Base-by-base conservation (phyloP, 23 red algal genomes). In the Agarophyton chilense region DNA sequence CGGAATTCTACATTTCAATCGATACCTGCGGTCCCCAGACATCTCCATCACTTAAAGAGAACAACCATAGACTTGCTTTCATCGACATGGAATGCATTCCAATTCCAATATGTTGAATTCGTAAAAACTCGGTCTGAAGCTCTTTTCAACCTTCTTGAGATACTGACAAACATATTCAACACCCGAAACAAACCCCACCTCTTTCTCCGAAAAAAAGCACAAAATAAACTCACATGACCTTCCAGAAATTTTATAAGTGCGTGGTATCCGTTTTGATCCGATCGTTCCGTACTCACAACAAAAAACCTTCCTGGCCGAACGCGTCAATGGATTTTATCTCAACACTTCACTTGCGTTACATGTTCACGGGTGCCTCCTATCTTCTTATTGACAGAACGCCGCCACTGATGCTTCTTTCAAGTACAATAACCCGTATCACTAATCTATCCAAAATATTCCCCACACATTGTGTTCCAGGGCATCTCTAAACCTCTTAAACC, bases 201-300 rank as follows among this genome's bases (percentile, higher is more conserved):
- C 8, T 14, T 38, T n/a, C 21, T 80, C 1, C 34, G 22, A 2
- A 58, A 12, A 4, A 50, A 80, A 1, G 58, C 56, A 6, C 49
- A 47, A 2, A 80, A 80, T 58, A 50, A 80, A 58, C 54, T 58
- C 7, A 40, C 8, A 38, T 80, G 49, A 4, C 25, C 12, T 12
- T 1, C 36, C 0, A 5, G 21, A 0, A 56, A 14, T 14, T 45
- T 16, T 80, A 8, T 1, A 4, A 3, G 6, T 3, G 7, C 50
- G 51, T 22, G 77, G 77, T 50, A 60, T 80, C 10, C 50, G 33
- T 4, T 36, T 58, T 50, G 29, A 55, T 41, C 14, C 77, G n/a
- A 80, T 32, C 1, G 36, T 51, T 17, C 33, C 77, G 58, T 55
- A 80, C 44, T 61, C 50, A 10, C 77, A n/a, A 10, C 77, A 80